Base-by-base conservation (phyloP, 2,329 filamentous ascomycete genomes). In the Talaromyces sp. region DNA sequence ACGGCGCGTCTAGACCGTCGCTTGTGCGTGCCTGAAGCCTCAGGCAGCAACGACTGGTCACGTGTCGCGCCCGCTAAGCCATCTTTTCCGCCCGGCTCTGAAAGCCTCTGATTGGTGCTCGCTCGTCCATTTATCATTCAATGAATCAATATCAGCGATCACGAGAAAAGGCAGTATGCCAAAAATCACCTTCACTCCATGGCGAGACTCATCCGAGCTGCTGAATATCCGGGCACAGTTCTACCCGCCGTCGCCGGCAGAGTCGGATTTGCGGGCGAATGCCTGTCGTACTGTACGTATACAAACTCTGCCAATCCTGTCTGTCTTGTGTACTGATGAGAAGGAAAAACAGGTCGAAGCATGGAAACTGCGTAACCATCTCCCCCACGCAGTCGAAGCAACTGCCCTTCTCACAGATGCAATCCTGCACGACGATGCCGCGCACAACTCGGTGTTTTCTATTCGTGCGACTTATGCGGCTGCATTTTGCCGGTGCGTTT, bases 381-480 rank as follows among this genome's bases (percentile, higher is more conserved):
- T 80, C 4, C 78, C 78, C 8, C 78, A 80, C 64, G 68, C 77
- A 12, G 75, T 80, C n/a, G 78, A 80, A 64, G 76, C 78, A 1
- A 80, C 78, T 0, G 78, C 78, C 6, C 67, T 79, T 10, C 69
- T 80, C 61, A 80, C 77, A 12, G 78, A 80, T 67, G 78, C 78
- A 3, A 76, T 80, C 60, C 67, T 80, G 28, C 76, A 78, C 57
- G 78, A 80, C 65, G 72, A 79, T 65, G 69, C 73, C 14, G 63
- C 66, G 58, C 71, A 69, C 51, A 78, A 77, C 55, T 79, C 78
- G 4, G 71, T 78, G 4, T 79, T 79, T 60, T 76, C 78, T 0
- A 78, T 80, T 59, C 70, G 76, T 31, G 77, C 78, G 5, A 76
- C 76, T 5, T 80, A 80, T 65, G 75, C 76, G 1, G 76, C 77